A percentile compares a stretch with the other conserved stretches of the same genome.
These are phyloP conservation scores for Beauveria brongniartii DNA, from an alignment of 2,329 filamentous ascomycete genomes.

Conservation along the genomic window DNA sequence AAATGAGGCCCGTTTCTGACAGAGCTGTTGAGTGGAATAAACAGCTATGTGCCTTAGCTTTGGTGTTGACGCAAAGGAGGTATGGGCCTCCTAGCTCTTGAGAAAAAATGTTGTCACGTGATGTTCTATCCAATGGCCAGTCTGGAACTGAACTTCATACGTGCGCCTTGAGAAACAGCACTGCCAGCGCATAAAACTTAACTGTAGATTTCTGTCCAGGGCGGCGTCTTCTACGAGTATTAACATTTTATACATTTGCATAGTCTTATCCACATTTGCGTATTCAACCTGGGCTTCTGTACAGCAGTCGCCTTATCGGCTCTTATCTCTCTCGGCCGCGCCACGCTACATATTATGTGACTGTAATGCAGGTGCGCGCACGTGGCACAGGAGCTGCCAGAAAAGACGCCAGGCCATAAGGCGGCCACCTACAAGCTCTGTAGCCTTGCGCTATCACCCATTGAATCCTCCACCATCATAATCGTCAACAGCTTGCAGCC, in stretches of 20 bases:
- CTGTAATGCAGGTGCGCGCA: background rate
- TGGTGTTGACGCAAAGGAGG: constrained; percentile 4
- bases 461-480: background rate
- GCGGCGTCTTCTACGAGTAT: too few species aligned
- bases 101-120: constrained; percentile 4
- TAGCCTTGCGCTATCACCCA: background rate
- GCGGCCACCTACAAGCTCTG: background rate
- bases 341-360: too few species aligned
- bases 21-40: background rate
- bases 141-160: background rate
- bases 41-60: background rate
- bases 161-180: too few species aligned
- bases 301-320: background rate
- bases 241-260: background rate
- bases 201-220: too few species aligned
- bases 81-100: background rate
- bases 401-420: constrained; percentile 1
- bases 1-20: background rate
- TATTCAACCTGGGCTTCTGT: background rate
- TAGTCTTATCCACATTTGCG: background rate
- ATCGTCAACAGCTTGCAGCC: background rate
- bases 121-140: background rate
- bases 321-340: background rate
- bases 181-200: too few species aligned
- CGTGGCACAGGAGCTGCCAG: background rate